Base-by-base conservation (phyloP, 768 basidiomycete species). In the Kwoniella sp. region DNA sequence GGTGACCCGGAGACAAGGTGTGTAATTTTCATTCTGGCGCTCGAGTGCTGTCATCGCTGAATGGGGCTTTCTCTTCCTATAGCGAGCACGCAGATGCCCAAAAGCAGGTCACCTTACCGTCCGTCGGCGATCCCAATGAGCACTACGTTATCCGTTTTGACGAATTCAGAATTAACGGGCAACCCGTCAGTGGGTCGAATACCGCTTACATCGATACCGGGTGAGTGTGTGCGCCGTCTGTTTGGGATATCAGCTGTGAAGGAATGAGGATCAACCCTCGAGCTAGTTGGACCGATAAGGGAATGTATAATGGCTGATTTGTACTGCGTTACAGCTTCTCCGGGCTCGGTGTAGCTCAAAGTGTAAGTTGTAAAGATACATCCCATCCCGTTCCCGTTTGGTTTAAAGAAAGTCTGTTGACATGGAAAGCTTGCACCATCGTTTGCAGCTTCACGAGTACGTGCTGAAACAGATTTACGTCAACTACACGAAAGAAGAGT, bases 1-100 rank as follows among this genome's bases (percentile, higher is more conserved):
- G 60, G 60, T 22, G 60, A 61, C 45, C 60, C 60, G 8, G n/a
- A 50, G 9, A 53, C 60, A n/a, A 61, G 60, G 60, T 61, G 38
- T 13, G 37, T 37, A 37, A 37, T 20, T 48, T 17, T 25, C 22
- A 51, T 28, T 25, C 50, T 51, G n/a, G n/a, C n/a, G n/a, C n/a
- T n/a, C n/a, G n/a, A n/a, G n/a, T n/a, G 11, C 50, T 23, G 5
- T 7, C 15, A 5, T 48, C 34, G 7, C 34, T 48, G 8, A 7
- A 48, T 17, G 15, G 8, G 47, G 26, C 11, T 38, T 15, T 25
- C 22, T 5, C 5, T 34, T 29, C 4, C 2, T 8, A 15, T 20
- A 61, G 60, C 26, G 51, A 61, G 34, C 37, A 61, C 26, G 52
- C 52, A 15, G 60, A 61, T 45, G 20, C 11, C 11, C 37, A 29